A percentile compares a stretch with the other conserved stretches of the same genome.
Conservation (phyloP, 1,284 basidiomycete species). For the Rhodotorula mucilaginosa region DNA sequence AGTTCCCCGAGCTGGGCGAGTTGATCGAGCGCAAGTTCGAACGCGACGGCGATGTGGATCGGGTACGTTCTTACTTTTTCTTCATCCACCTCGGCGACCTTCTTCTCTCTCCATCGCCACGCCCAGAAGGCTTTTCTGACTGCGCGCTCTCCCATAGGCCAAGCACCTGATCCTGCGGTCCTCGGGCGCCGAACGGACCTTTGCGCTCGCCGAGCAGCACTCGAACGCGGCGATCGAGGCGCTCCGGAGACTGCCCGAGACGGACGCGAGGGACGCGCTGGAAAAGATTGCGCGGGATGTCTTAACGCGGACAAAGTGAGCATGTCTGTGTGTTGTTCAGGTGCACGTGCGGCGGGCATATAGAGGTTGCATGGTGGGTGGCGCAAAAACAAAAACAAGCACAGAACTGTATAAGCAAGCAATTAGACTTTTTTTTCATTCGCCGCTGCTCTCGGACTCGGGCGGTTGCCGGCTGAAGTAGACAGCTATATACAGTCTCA, state of each 20-base stretch:
- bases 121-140: neutral
- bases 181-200: slow-evolving; percentile 74
- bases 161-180: slow-evolving; percentile 69
- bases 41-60: slow-evolving; percentile 77
- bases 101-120: neutral
- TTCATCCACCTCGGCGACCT: slow-evolving; percentile 1
- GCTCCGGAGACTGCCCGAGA: slow-evolving; percentile 72
- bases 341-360: neutral
- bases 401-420: too few relatives aligned
- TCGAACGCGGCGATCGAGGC: slow-evolving; percentile 72
- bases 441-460: too few relatives aligned
- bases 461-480: too few relatives aligned
- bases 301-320: slow-evolving; percentile 51
- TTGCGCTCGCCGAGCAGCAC: slow-evolving; percentile 72
- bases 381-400: too few relatives aligned
- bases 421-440: too few relatives aligned
- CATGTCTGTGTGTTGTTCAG: neutral
- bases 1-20: slow-evolving; percentile 74
- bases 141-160: slow-evolving; percentile 56
- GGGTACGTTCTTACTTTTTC: slow-evolving; percentile 56
- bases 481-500: too few relatives aligned
- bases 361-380: too few relatives aligned
- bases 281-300: slow-evolving; percentile 52
- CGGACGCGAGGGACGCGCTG: slow-evolving; percentile 72
- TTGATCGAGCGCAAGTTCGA: slow-evolving; percentile 83